Evolutionary conservation across 1,284 basidiomycete genomes (phyloP).

Genomic region (Naganishia sp.): DNA sequence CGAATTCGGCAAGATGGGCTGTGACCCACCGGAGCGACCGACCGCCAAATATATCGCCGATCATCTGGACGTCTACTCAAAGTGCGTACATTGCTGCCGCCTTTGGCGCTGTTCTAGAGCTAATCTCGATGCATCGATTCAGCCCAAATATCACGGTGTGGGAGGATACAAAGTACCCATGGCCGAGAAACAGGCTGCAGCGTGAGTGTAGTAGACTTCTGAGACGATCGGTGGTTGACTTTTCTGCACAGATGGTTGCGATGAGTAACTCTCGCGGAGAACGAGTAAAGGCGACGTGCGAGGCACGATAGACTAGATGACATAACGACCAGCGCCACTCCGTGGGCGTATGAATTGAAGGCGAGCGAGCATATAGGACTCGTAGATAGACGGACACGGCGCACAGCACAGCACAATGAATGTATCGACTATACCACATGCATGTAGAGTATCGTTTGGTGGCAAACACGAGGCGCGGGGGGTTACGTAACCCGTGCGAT

Average conservation of each 20-base stretch:
- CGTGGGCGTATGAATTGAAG: no score
- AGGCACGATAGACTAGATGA: no score
- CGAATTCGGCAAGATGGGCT: conserved; percentile 65
- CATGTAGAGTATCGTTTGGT: neutral
- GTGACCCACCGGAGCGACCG: conserved; percentile 75
- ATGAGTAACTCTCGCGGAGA: neutral
- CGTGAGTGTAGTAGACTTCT: neutral
- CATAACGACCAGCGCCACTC: no score
- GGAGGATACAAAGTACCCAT: conserved; percentile 46
- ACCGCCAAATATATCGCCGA: conserved; percentile 58
- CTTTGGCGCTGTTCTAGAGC: neutral
- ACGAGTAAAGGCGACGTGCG: no score
- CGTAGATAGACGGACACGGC: no score
- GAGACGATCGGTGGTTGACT: neutral
- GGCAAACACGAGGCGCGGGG: neutral
- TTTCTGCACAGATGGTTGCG: conserved; percentile 9
- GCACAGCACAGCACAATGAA: neutral
- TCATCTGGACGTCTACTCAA: conserved; percentile 45
- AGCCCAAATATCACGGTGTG: conserved; percentile 52
- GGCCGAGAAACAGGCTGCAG: conserved; percentile 47
- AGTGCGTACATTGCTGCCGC: conserved; percentile 31
- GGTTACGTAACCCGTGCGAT: no score
- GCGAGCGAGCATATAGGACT: no score
- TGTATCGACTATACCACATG: neutral
- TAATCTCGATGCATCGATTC: neutral